Evolutionary conservation across 805 yeast species (phyloP).

Genomic region (Sungouiozyma ichnusensis): DNA sequence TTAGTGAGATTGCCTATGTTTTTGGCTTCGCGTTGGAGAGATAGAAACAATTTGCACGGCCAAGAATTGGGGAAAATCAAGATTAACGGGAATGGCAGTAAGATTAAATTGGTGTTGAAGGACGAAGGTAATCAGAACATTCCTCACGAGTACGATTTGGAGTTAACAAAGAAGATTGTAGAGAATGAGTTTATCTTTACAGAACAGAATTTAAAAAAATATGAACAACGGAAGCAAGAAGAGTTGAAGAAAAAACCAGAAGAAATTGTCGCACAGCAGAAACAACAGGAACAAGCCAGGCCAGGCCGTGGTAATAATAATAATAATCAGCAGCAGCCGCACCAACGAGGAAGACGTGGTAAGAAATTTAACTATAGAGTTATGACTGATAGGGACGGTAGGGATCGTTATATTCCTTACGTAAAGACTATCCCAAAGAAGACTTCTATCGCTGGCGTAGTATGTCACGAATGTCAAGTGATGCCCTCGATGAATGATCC

Average conservation of each 20-base stretch:
- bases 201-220: conserved; percentile 67
- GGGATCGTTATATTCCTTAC: conserved; percentile 56
- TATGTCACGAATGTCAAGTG: conserved; percentile 85
- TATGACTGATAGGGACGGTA: conserved; percentile 31
- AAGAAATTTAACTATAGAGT: conserved; percentile 26
- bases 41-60: conserved; percentile 52
- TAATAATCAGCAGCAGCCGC: conserved; percentile 29
- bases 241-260: neutral
- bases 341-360: conserved; percentile 26
- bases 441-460: conserved; percentile 76
- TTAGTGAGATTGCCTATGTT: conserved; percentile 83
- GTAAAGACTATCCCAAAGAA: conserved; percentile 83
- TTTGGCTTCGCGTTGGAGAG: conserved; percentile 71
- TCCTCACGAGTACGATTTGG: conserved; percentile 78
- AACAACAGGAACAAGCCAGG: conserved; percentile 30
- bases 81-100: conserved; percentile 44
- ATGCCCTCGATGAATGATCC: conserved; percentile 68
- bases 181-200: conserved; percentile 80
- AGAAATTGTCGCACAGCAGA: conserved; percentile 28
- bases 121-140: conserved; percentile 39
- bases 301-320: too few species aligned
- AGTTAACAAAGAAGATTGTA: conserved; percentile 67
- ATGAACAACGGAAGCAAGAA: conserved; percentile 30
- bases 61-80: conserved; percentile 72
- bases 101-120: conserved; percentile 48